A percentile compares a stretch with the other conserved stretches of the same genome.
These are phyloP conservation scores for Astragalus membranaceus DNA, from an alignment of 306 rosid species.

Conservation along the genomic window DNA sequence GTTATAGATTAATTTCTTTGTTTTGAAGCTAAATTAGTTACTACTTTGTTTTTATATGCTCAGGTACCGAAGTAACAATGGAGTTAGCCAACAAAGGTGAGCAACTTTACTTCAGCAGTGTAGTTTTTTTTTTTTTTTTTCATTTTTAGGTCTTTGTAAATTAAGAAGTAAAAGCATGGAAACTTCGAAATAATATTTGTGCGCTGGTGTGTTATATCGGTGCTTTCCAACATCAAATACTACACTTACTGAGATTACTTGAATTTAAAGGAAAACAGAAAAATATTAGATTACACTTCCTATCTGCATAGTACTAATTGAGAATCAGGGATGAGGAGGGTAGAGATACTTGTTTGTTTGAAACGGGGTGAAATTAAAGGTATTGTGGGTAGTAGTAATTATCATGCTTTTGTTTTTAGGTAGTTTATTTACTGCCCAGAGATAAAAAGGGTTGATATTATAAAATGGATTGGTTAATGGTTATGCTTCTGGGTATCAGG, in stretches of 20 bases:
- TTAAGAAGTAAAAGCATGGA: neutral
- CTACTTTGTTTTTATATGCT: neutral
- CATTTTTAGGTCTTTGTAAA: neutral
- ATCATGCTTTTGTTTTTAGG: neutral
- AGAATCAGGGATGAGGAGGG: neutral
- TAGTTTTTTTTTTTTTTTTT: neutral
- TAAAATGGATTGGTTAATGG: neutral
- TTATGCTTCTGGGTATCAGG: neutral
- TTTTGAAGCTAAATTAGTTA: neutral
- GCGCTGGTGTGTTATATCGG: neutral
- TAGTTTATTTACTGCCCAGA: neutral
- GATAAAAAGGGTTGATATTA: neutral
- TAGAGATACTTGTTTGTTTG: neutral
- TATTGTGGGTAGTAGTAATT: neutral
- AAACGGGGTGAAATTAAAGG: neutral
- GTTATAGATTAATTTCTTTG: neutral
- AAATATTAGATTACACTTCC: neutral
- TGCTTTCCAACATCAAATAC: neutral
- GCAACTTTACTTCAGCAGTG: neutral
- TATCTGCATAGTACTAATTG: neutral
- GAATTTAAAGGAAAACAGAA: neutral
- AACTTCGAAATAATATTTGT: neutral
- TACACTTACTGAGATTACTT: neutral
- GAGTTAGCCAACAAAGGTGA: neutral
- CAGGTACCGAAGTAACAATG: constrained; percentile 21